Evolutionary conservation across 371 early-diverging fungal genomes (phyloP).

Genomic region (Haplosporangium sp.): DNA sequence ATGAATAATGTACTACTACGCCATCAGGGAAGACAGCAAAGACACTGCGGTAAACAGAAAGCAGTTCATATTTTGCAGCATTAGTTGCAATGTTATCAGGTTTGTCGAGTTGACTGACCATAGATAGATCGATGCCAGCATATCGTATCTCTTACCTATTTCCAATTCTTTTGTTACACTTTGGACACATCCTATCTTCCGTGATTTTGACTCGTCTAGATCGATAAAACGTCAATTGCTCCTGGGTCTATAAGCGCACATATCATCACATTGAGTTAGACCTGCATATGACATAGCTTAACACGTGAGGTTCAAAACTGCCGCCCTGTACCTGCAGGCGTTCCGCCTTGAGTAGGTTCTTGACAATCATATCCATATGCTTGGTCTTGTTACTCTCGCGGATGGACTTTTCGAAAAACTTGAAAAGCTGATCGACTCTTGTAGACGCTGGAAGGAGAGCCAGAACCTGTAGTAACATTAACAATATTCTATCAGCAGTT

Average conservation of each 20-base stretch:
- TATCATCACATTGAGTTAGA: constrained; percentile 54
- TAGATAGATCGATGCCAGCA: background rate
- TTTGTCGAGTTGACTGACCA: too few relatives aligned
- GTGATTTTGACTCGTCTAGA: constrained; percentile 77
- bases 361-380: constrained; percentile 75
- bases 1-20: constrained; percentile 81
- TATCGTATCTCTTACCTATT: constrained; percentile 63
- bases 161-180: constrained; percentile 84
- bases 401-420: constrained; percentile 77
- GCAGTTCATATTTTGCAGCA: too few relatives aligned
- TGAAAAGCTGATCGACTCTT: constrained; percentile 65
- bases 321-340: constrained; percentile 65
- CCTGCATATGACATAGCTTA: constrained; percentile 33
- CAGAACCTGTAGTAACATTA: constrained; percentile 51
- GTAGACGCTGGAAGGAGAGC: constrained; percentile 66
- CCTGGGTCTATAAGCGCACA: constrained; percentile 66
- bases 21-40: constrained; percentile 84
- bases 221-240: constrained; percentile 72
- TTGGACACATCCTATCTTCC: constrained; percentile 84
- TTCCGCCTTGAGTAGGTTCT: constrained; percentile 78
- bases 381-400: constrained; percentile 72
- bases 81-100: too few relatives aligned
- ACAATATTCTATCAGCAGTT: constrained; percentile 6
- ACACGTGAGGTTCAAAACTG: background rate
- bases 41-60: constrained; percentile 57